Evolutionary conservation across 2,329 filamentous ascomycete species (phyloP), one percentile per base, ranked within the genome.

Genomic region (Penicillium sp.): DNA sequence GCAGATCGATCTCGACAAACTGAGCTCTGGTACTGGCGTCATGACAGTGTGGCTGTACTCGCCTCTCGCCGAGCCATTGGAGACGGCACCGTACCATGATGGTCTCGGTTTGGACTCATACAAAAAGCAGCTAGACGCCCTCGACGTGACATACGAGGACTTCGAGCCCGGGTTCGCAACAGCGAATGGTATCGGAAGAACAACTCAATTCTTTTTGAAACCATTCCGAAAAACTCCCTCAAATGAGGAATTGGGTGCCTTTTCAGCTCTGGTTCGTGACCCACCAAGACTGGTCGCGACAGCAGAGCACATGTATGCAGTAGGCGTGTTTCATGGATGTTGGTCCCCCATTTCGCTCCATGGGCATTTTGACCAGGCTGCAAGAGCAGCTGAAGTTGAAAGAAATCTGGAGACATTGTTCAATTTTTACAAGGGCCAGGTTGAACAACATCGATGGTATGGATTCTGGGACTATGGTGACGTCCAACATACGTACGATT

Each of bases 91-190:
- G 0, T 85, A 80, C 51, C 83, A 85, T 43, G 81, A 85, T 54
- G 80, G 81, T 0, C 65, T 85, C 6, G 81, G 81, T 0, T 63
- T 81, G 58, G 76, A 83, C 41, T 80, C 76, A 0, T 86, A 84
- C 52, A 73, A 70, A 0, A 75, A 85, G 16, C 79, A 86, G 63
- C 69, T 85, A 0, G 82, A 85, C 52, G 84, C 81, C 1, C 74
- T 85, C 0, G 76, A 84, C 24, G 81, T 86, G 21, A 86, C 84
- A 0, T 86, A 86, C 52, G 84, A 86, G 53, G 83, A 86, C 54
- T 86, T 76, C 54, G 82, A 86, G 53, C 68, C 66, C 0, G 78
- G 76, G 0, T 83, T 82, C 39, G 74, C 80, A 50, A 84, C 80
- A 0, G 79, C 83, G 0, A 79, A 81, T 45, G 84, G 84, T 0